Percentiles rank a stretch among this genome's conserved stretches.
phyloP scores from a whole-genome alignment of 176 grass and related monocot species.

The Oryza coarctata region DNA sequence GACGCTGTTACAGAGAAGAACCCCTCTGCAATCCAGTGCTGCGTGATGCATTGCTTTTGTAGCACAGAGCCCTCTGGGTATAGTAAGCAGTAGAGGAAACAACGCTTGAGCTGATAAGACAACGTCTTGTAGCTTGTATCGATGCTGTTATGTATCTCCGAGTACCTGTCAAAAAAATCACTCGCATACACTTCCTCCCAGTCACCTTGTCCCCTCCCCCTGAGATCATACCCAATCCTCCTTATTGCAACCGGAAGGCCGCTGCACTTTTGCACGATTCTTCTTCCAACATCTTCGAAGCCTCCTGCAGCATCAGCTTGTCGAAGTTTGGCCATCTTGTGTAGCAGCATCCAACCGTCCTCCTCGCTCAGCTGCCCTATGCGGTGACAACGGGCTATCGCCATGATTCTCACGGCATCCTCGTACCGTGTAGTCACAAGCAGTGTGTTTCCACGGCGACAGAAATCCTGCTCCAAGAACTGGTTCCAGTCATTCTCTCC shows the following conservation, averaged over 20 bases:
- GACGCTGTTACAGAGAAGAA: not conserved
- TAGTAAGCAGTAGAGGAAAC: not conserved
- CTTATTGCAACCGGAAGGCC: not conserved
- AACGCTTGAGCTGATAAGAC: not conserved
- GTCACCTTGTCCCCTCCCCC: not conserved
- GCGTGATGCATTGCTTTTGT: not conserved
- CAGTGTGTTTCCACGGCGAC: not conserved
- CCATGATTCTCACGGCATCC: not conserved
- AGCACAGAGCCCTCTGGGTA: not conserved
- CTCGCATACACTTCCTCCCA: not conserved
- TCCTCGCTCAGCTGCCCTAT: not conserved
- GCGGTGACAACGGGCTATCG: not conserved
- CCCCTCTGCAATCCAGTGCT: constrained; percentile 16
- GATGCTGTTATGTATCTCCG: not conserved
- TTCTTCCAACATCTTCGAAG: not conserved
- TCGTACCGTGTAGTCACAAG: not conserved
- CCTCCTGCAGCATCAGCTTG: not conserved
- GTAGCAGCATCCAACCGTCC: not conserved
- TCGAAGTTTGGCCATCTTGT: not conserved
- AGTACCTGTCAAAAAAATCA: not conserved
- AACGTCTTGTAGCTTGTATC: constrained; percentile 2
- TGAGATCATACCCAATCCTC: not conserved
- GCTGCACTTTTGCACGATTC: constrained; percentile 12
- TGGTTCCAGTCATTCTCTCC: not conserved
- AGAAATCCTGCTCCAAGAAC: not conserved